Conservation (phyloP, 2,329 filamentous ascomycete genomes). For the Alternaria arborescens region DNA sequence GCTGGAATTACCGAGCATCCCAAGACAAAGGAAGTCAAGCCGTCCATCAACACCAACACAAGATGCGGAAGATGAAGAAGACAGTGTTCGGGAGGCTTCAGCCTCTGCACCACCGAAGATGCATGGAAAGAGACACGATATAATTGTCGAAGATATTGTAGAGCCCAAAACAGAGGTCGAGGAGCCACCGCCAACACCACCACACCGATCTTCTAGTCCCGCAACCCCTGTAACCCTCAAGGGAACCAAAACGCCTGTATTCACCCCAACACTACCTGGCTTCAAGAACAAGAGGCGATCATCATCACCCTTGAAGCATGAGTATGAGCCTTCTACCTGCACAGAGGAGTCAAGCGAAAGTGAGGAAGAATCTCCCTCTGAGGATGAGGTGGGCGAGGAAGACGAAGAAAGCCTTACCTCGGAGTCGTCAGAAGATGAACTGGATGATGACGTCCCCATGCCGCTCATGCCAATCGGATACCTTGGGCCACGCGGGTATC, state of each 20-base stretch:
- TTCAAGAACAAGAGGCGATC: constrained; percentile 69
- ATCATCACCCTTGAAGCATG: constrained; percentile 95
- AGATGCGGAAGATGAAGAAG: constrained; percentile 19
- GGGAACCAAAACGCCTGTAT: constrained; percentile 54
- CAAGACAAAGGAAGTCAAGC: constrained; percentile 54
- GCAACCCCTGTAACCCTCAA: constrained; percentile 57
- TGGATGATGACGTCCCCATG: constrained; percentile 58
- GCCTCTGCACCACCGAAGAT: constrained; percentile 43
- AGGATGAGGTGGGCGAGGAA: constrained; percentile 59
- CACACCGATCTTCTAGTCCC: constrained; percentile 63
- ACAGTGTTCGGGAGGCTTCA: constrained; percentile 27
- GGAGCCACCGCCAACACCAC: constrained; percentile 56
- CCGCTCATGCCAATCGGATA: constrained; percentile 48
- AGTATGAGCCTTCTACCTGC: constrained; percentile 87
- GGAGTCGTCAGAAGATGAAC: constrained; percentile 65
- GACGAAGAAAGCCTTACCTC: constrained; percentile 58
- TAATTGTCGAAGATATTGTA: constrained; percentile 21
- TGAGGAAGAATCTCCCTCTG: constrained; percentile 58
- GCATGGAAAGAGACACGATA: constrained; percentile 31
- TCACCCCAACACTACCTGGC: constrained; percentile 59
- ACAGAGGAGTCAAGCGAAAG: constrained; percentile 69
- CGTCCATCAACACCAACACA: constrained; percentile 49
- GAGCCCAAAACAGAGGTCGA: constrained; percentile 30
- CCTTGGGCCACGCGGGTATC: constrained; percentile 28
- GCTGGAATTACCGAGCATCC: constrained; percentile 56